A percentile compares a stretch with the other conserved stretches of the same genome.
phyloP scores from a whole-genome alignment of 345 rosid species.

The Populus deltoides region DNA sequence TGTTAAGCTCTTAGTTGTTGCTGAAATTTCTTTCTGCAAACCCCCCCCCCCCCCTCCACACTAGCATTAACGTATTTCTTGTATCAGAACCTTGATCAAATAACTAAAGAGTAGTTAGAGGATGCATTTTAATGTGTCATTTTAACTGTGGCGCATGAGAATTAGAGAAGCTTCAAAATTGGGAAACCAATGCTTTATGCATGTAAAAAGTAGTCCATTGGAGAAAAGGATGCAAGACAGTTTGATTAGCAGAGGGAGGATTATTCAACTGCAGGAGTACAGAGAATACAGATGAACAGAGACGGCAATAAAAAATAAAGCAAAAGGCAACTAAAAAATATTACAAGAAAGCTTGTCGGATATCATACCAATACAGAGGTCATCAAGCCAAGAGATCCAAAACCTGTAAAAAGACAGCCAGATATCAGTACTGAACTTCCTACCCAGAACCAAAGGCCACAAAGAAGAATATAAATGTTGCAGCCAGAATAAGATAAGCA shows the following conservation, averaged over 20 bases:
- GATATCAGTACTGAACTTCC: constrained; percentile 1
- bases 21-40: neutral
- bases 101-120: neutral
- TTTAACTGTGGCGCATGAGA: neutral
- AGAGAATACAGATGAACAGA: neutral
- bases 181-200: neutral
- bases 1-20: neutral
- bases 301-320: neutral
- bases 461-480: neutral
- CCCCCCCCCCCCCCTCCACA: neutral
- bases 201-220: neutral
- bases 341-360: neutral
- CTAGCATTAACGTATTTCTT: neutral
- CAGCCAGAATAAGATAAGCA: neutral
- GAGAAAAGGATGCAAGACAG: neutral
- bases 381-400: constrained; percentile 99
- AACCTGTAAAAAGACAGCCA: constrained; percentile 45
- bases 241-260: neutral
- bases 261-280: neutral
- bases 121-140: neutral
- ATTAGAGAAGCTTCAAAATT: neutral
- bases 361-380: constrained; percentile 85
- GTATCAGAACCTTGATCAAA: too few relatives aligned
- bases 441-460: neutral
- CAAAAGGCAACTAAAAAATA: neutral